These are phyloP conservation scores for Solanum gracilifrons DNA, from an alignment of 257 asterid species.

Conservation along the genomic window DNA sequence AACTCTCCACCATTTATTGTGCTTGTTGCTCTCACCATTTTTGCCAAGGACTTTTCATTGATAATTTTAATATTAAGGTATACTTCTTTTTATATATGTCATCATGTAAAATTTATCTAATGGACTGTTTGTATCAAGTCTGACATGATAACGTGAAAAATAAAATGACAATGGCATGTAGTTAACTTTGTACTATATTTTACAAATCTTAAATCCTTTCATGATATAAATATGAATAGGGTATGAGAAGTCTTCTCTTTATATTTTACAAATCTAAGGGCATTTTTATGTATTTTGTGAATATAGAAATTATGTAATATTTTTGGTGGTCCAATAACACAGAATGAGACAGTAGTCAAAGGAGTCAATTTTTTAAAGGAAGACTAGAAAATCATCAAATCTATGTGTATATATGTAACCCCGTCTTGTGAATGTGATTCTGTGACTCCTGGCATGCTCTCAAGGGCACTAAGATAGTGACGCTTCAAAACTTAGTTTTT, in stretches of 20 bases:
- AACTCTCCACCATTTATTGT: slow-evolving; percentile 3
- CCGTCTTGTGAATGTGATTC: background rate
- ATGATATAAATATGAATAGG: background rate
- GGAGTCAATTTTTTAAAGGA: background rate
- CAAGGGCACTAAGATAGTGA: background rate
- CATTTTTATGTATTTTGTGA: background rate
- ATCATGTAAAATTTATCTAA: background rate
- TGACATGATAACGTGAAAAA: background rate
- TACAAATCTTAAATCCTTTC: background rate
- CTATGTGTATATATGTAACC: background rate
- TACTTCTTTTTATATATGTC: background rate
- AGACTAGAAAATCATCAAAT: background rate
- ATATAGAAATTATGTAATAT: background rate
- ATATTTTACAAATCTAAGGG: background rate
- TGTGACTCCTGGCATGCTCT: background rate
- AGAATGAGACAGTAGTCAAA: background rate
- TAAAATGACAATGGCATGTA: background rate
- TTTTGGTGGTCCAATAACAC: background rate
- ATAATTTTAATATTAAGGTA: background rate
- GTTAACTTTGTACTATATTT: background rate
- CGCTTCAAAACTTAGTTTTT: background rate
- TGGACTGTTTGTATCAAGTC: no score
- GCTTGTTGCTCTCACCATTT: slow-evolving; percentile 15
- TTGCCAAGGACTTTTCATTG: slow-evolving; percentile 2
- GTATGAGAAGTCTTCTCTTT: background rate